Evolutionary conservation across 169 alveolate species (phyloP), one percentile per base, ranked within the genome.

Genomic region (Theileria annulata): DNA sequence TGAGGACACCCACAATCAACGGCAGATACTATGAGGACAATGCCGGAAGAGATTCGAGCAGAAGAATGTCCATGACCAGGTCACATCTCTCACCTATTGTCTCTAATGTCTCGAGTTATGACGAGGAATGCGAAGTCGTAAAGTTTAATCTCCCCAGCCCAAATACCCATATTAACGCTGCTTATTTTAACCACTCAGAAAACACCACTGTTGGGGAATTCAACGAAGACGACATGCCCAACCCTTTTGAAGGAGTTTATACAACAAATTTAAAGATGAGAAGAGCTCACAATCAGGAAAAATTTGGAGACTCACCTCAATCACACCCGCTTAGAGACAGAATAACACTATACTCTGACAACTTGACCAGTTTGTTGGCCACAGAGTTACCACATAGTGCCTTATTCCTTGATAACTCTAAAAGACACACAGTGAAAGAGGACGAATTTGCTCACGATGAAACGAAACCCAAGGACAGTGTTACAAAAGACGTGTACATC

Each of bases 311-410:
- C 15, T 1, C 51, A 31, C 67, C 51, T 8, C 1, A 10, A 42
- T 42, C 51, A 42, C 85, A 81, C 75, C 88, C 88, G 9, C 48
- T 81, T 10, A 31, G 42, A 13, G 64, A 81, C 28, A 48, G 88
- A n/a, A 5, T 81, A 31, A 75, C 84, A 30, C 30, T 81, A 49
- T 70, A 81, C 49, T 81, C 88, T 3, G 54, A 71, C 28, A 71
- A 74, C 59, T 31, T 25, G 74, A 58, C 47, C 51, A 75, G 81
- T 13, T 33, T 81, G 33, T 30, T 81, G 37, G 88, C 88, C 17
- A 42, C 88, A 10, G 88, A 81, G 47, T 30, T 81, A 28, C 88
- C 88, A 5, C 88, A 81, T 37, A 66, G 72, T 51, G 73, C 77
- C n/a, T 51, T 81, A 8, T 10, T 73, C 17, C n/a, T 81, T 3